Conservation (phyloP, 75 land plant genomes). For the Isoetes taiwanensis region DNA sequence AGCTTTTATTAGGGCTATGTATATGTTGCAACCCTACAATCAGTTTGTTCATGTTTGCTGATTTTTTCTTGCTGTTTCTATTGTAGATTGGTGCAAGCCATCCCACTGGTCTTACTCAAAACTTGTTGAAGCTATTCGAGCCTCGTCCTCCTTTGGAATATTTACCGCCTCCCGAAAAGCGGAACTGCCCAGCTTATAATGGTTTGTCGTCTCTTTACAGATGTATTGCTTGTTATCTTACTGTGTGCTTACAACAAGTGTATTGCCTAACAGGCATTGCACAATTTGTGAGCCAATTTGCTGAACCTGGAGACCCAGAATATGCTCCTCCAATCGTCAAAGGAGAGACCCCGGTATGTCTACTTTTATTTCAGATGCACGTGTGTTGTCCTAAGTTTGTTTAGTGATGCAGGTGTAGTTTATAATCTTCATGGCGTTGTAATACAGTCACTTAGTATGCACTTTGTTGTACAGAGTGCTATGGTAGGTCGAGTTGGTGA, state of each 20-base stretch:
- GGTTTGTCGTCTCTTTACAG: constrained; percentile 25
- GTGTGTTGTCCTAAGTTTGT: too few relatives aligned
- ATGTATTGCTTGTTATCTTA: not conserved
- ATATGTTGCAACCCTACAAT: not conserved
- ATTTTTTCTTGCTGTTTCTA: not conserved
- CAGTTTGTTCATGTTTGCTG: not conserved
- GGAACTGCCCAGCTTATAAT: constrained; percentile 62
- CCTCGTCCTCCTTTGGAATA: constrained; percentile 86
- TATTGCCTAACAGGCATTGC: constrained; percentile 56
- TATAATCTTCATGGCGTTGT: too few relatives aligned
- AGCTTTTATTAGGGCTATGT: not conserved
- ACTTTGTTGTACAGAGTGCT: too few relatives aligned
- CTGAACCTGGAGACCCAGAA: constrained; percentile 81
- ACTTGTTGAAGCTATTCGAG: constrained; percentile 90
- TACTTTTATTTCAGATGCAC: too few relatives aligned
- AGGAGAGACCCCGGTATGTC: constrained; percentile 75
- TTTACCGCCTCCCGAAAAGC: constrained; percentile 84
- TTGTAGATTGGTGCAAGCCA: constrained; percentile 91
- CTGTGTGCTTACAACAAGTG: not conserved
- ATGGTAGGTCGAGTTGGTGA: too few relatives aligned
- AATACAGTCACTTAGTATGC: too few relatives aligned
- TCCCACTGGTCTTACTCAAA: constrained; percentile 84
- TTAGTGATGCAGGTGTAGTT: too few relatives aligned
- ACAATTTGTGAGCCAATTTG: constrained; percentile 76
- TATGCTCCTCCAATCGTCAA: constrained; percentile 80